These are phyloP conservation scores for Colletotrichum neosansevieriae DNA, from an alignment of 2,329 filamentous ascomycete species.

Conservation along the genomic window DNA sequence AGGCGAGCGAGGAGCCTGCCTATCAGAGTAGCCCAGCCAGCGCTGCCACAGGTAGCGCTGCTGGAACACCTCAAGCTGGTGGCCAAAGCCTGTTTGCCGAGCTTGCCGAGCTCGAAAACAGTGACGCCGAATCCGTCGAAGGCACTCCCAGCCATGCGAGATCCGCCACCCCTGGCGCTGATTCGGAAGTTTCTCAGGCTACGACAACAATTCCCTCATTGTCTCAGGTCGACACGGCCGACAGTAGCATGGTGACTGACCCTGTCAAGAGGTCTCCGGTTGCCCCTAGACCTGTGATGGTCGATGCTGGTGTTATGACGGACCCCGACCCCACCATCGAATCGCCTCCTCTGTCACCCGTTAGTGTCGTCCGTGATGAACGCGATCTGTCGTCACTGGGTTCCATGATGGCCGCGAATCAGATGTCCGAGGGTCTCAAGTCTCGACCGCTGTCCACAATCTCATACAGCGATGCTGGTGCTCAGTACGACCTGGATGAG, in stretches of 20 bases:
- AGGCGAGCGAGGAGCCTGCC: constrained; percentile 69
- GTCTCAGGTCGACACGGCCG: constrained; percentile 68
- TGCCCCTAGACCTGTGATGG: constrained; percentile 49
- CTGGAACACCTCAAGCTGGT: constrained; percentile 61
- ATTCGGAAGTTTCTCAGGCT: constrained; percentile 55
- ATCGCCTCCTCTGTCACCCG: constrained; percentile 39
- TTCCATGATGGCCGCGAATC: constrained; percentile 51
- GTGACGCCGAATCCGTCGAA: constrained; percentile 76
- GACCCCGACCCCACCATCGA: constrained; percentile 53
- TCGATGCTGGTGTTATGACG: constrained; percentile 59
- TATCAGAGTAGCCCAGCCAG: constrained; percentile 71
- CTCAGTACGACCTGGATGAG: constrained; percentile 64
- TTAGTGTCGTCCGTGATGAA: constrained; percentile 46
- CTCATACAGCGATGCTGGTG: constrained; percentile 66
- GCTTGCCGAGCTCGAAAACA: constrained; percentile 82
- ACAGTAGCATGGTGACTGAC: constrained; percentile 72
- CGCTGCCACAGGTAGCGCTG: constrained; percentile 61
- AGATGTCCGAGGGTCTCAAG: constrained; percentile 44
- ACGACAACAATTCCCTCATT: constrained; percentile 62
- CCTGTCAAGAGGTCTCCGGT: constrained; percentile 54
- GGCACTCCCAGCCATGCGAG: constrained; percentile 68
- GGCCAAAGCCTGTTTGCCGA: constrained; percentile 92
- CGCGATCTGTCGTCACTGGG: constrained; percentile 54
- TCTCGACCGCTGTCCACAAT: constrained; percentile 60
- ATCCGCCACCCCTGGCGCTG: constrained; percentile 62